A percentile compares a stretch with the other conserved stretches of the same genome.
These are phyloP conservation scores for Anthracocystis panici-leucophaei DNA, from an alignment of 1,284 basidiomycete genomes.

Conservation along the genomic window DNA sequence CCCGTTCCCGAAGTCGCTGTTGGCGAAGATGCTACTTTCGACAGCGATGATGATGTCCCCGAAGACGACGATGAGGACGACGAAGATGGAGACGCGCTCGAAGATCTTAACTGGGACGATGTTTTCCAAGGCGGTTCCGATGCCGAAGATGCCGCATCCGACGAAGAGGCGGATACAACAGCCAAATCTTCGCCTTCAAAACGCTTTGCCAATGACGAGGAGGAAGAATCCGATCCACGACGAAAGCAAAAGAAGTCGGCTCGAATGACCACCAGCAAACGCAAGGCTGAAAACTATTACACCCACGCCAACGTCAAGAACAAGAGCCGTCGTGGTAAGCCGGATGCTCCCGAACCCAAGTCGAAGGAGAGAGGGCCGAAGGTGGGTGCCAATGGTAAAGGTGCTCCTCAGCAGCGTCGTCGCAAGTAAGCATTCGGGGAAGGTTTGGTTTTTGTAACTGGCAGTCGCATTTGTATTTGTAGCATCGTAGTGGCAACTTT, in stretches of 20 bases:
- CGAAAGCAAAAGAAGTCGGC: constrained; percentile 56
- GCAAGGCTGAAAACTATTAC: constrained; percentile 92
- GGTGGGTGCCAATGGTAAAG: constrained; percentile 62
- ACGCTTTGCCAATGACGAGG: constrained; percentile 59
- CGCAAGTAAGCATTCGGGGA: constrained; percentile 22
- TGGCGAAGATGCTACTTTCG: constrained; percentile 52
- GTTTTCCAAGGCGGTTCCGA: constrained; percentile 74
- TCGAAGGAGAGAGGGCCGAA: constrained; percentile 58
- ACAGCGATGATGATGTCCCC: constrained; percentile 52
- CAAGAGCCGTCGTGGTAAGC: constrained; percentile 71
- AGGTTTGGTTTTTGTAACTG: not conserved
- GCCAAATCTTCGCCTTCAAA: constrained; percentile 48
- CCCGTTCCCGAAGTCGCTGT: constrained; percentile 48
- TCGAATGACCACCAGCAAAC: constrained; percentile 71
- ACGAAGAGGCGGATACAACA: constrained; percentile 38
- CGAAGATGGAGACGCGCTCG: constrained; percentile 58
- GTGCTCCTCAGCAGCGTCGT: constrained; percentile 40
- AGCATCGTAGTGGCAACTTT: no score
- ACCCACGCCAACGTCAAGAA: constrained; percentile 70
- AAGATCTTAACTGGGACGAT: constrained; percentile 86
- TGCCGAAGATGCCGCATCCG: constrained; percentile 22
- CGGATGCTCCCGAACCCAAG: constrained; percentile 41
- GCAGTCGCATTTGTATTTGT: constrained; percentile 4
- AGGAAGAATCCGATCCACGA: constrained; percentile 34
- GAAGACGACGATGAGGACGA: constrained; percentile 64